Evolutionary conservation across 352 stramenopile species (phyloP), one percentile per base, ranked within the genome.

Genomic region (Halophytophthora polymorphica): DNA sequence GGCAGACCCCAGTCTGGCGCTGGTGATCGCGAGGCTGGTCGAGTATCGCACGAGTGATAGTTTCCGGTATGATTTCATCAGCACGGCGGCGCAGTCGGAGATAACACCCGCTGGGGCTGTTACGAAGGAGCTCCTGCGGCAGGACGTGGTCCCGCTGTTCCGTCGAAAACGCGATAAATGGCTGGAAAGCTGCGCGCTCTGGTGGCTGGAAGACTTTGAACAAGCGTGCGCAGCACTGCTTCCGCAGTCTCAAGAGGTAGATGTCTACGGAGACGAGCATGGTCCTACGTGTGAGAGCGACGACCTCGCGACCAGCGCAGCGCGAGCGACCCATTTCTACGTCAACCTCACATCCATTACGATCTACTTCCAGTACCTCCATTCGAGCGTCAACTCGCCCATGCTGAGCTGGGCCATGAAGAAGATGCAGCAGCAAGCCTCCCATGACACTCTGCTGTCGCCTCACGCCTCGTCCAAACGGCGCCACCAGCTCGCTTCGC

Each of bases 21-120:
- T 98, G 28, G 61, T 98, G 15, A 73, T 98, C 34, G 71, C 86
- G 19, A 74, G 92, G 13, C 69, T 98, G 15, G 73, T 97, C 12
- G 91, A 97, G 60, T 89, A 87, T 54, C 64, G 69, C 38, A 60
- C 45, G 36, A 77, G 68, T 29, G 66, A 76, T 31, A 66, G 59
- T 15, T 69, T 86, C 38, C 58, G 82, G 25, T 54, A 83, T 33
- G 73, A 86, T 37, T 88, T 88, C 44, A 73, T 81, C 34, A 73
- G 45, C 3, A 44, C 35, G 10, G 25, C 50, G 33, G 61, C 47
- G 31, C 76, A 77, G 57, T 53, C 69, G 33, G 78, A 79, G 11
- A 87, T 94, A 53, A 88, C 78, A 15, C 64, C 76, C 14, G 64
- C 67, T 6, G 81, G 78, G 3, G 47, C 65, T 8, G 45, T 74